These are phyloP conservation scores for Hypoxylon sp. DNA, from an alignment of 2,329 filamentous ascomycete species.

Conservation along the genomic window DNA sequence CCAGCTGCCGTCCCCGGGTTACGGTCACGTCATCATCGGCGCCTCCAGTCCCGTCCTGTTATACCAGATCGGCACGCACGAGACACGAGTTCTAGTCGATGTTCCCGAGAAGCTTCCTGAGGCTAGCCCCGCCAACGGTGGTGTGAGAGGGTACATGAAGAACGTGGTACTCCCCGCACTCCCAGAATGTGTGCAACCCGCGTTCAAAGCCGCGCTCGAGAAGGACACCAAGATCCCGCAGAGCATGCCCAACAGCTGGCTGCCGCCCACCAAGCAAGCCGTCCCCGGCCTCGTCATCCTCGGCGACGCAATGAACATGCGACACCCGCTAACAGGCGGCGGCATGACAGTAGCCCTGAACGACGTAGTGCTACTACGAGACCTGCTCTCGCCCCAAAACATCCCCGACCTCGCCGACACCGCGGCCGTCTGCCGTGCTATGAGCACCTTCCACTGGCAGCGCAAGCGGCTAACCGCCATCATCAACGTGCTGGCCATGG, in stretches of 20 bases:
- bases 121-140: slow-evolving; percentile 80
- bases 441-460: slow-evolving; percentile 86
- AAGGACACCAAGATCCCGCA: slow-evolving; percentile 77
- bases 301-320: slow-evolving; percentile 98
- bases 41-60: slow-evolving; percentile 84
- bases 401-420: slow-evolving; percentile 80
- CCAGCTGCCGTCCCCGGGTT: slow-evolving; percentile 78
- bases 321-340: slow-evolving; percentile 96
- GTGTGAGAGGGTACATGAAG: slow-evolving; percentile 85
- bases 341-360: slow-evolving; percentile 99
- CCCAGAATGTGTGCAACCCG: slow-evolving; percentile 78
- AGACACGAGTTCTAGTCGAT: slow-evolving; percentile 92
- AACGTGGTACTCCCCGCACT: slow-evolving; percentile 85
- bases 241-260: slow-evolving; percentile 96
- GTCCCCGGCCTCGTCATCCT: slow-evolving; percentile 83
- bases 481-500: slow-evolving; percentile 98
- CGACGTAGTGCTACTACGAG: slow-evolving; percentile 84
- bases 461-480: slow-evolving; percentile 87
- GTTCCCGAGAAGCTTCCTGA: slow-evolving; percentile 83
- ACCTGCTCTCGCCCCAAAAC: slow-evolving; percentile 77
- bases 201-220: slow-evolving; percentile 82
- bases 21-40: slow-evolving; percentile 90
- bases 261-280: slow-evolving; percentile 80
- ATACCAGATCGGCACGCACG: slow-evolving; percentile 96
- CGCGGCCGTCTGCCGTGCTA: slow-evolving; percentile 74